Conservation (phyloP, 768 basidiomycete genomes). For the Bullera alba region DNA sequence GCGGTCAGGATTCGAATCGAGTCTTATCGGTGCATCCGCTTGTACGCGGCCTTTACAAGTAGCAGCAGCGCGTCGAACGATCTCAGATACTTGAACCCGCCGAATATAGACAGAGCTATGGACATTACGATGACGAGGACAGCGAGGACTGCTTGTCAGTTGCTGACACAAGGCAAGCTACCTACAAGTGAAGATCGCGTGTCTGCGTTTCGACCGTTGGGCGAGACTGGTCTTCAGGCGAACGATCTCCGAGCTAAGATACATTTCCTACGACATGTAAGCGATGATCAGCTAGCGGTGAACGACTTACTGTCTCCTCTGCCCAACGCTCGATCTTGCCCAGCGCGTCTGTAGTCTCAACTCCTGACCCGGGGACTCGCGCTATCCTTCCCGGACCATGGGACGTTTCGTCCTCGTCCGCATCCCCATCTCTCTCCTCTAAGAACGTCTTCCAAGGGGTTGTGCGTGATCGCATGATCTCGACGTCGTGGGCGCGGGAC, state of each 20-base stretch:
- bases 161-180: too few relatives aligned
- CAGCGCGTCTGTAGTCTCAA: conserved; percentile 11
- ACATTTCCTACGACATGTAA: conserved; percentile 4
- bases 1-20: too few relatives aligned
- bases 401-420: neutral
- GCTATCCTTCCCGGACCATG: neutral
- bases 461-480: conserved; percentile 20
- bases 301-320: conserved; percentile 22
- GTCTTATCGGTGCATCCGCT: too few relatives aligned
- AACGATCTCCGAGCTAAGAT: conserved; percentile 9
- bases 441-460: conserved; percentile 19
- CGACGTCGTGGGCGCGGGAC: conserved; percentile 15
- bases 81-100: too few relatives aligned
- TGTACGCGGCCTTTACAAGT: too few relatives aligned
- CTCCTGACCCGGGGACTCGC: conserved; percentile 3
- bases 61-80: too few relatives aligned
- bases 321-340: conserved; percentile 25
- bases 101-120: neutral
- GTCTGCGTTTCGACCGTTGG: too few relatives aligned
- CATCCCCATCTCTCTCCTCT: conserved; percentile 1
- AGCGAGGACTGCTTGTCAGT: neutral
- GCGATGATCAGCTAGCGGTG: neutral
- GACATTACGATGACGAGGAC: neutral
- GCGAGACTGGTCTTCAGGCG: neutral
- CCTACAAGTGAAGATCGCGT: too few relatives aligned